Conservation (phyloP, 148 eudicot species). For the Fallopia convolvulus region DNA sequence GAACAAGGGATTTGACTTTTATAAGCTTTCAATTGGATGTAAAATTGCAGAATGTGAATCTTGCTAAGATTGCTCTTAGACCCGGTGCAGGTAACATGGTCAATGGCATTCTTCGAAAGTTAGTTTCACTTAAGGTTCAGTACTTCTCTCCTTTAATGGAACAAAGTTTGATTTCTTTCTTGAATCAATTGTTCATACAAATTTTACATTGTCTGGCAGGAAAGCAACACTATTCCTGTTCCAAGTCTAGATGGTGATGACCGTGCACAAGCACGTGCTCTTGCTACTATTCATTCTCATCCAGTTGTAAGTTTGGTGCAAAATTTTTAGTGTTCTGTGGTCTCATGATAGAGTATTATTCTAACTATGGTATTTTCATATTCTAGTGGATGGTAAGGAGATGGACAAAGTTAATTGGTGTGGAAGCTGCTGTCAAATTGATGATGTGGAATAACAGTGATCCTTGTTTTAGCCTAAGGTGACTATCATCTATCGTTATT, state of each 20-base stretch:
- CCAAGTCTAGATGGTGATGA: constrained; percentile 76
- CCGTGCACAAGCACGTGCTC: constrained; percentile 79
- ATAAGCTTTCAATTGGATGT: not conserved
- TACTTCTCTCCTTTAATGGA: not conserved
- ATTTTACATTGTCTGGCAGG: constrained; percentile 34
- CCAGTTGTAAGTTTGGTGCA: constrained; percentile 73
- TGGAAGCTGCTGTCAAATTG: constrained; percentile 65
- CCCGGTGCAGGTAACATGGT: constrained; percentile 99
- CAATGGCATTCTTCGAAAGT: constrained; percentile 83
- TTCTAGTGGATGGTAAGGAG: constrained; percentile 94
- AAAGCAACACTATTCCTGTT: constrained; percentile 64
- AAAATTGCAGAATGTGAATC: constrained; percentile 69
- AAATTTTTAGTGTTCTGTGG: not conserved
- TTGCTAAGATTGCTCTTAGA: constrained; percentile 87
- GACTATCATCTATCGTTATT: not conserved
- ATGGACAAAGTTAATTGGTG: constrained; percentile 74
- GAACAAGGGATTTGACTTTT: not conserved
- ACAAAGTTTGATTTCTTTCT: not conserved
- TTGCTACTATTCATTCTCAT: constrained; percentile 91
- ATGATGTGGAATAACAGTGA: constrained; percentile 89
- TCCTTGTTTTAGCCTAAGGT: constrained; percentile 88
- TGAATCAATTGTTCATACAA: not conserved
- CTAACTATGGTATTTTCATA: constrained; percentile 5
- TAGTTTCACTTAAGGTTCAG: constrained; percentile 58
- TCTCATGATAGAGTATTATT: not conserved